Percentiles rank a stretch among this genome's conserved stretches.
Conservation (phyloP, 2,329 filamentous ascomycete genomes). For the Graphilbum sp. region DNA sequence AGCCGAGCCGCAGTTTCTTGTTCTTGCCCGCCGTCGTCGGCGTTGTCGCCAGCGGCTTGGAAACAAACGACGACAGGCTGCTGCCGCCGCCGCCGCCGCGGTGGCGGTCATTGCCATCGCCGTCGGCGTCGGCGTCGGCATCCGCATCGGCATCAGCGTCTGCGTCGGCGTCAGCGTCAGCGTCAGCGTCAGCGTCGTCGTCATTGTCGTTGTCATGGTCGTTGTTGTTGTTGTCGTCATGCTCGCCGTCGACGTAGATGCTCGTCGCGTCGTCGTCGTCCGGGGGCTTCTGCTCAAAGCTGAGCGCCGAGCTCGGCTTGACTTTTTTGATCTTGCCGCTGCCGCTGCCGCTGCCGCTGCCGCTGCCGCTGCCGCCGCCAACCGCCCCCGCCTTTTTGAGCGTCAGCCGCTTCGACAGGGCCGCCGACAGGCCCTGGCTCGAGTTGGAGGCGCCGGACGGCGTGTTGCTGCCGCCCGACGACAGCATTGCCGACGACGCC, state of each 20-base stretch:
- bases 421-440: conserved; percentile 6
- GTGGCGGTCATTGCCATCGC: conserved; percentile 1
- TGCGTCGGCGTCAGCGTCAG: conserved; percentile 7
- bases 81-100: neutral
- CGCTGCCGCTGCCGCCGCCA: conserved; percentile 32
- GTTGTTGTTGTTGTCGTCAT: conserved; percentile 1
- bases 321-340: conserved; percentile 39
- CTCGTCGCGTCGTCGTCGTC: conserved; percentile 4
- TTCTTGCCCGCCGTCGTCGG: conserved; percentile 4
- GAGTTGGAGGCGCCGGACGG: conserved; percentile 7
- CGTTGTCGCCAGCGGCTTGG: conserved; percentile 1
- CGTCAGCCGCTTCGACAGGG: conserved; percentile 9
- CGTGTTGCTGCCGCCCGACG: neutral
- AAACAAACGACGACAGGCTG: conserved; percentile 4
- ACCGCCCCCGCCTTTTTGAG: too few species aligned
- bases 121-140: conserved; percentile 1
- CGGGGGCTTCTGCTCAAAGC: conserved; percentile 26
- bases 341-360: neutral
- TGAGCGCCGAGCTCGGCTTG: conserved; percentile 32
- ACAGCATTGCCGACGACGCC: neutral
- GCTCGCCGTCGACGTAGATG: too few species aligned
- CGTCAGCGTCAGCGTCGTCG: conserved; percentile 1
- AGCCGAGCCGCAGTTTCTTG: conserved; percentile 8
- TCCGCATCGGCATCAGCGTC: conserved; percentile 2
- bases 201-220: conserved; percentile 2